A percentile compares a stretch with the other conserved stretches of the same genome.
Conservation (phyloP, 257 asterid genomes). For the Craterostigma plantagineum region DNA sequence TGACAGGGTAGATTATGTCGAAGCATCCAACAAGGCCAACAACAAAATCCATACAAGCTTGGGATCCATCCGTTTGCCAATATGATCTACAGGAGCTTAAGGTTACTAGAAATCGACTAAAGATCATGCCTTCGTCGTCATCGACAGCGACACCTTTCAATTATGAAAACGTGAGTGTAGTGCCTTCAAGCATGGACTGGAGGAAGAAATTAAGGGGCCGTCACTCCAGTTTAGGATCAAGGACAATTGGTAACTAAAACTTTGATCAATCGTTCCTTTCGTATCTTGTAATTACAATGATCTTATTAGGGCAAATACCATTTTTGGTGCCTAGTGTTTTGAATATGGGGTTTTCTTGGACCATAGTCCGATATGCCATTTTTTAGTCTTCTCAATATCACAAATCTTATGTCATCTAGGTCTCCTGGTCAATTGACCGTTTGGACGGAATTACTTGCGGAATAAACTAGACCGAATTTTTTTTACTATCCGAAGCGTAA, state of each 20-base stretch:
- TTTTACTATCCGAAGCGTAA: too few species aligned
- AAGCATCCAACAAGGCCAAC: background rate
- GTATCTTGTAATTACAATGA: too few species aligned
- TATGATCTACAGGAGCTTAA: background rate
- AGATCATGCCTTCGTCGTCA: background rate
- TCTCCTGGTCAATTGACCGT: too few species aligned
- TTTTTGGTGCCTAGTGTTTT: too few species aligned
- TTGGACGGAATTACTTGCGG: too few species aligned
- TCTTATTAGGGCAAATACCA: too few species aligned
- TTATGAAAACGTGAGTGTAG: background rate
- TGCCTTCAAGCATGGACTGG: background rate
- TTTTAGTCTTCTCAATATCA: too few species aligned
- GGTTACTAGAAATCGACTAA: background rate
- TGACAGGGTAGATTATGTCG: background rate
- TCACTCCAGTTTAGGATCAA: background rate
- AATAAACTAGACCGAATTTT: too few species aligned
- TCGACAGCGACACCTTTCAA: background rate
- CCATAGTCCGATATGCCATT: too few species aligned
- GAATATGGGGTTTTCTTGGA: too few species aligned
- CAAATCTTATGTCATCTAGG: too few species aligned
- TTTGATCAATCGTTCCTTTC: background rate
- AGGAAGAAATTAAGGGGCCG: slow-evolving; percentile 2
- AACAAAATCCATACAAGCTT: background rate
- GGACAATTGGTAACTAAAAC: background rate
- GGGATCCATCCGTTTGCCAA: background rate